These are phyloP conservation scores for Hirsutella minnesotensis DNA, from an alignment of 2,329 filamentous ascomycete species.

Conservation along the genomic window DNA sequence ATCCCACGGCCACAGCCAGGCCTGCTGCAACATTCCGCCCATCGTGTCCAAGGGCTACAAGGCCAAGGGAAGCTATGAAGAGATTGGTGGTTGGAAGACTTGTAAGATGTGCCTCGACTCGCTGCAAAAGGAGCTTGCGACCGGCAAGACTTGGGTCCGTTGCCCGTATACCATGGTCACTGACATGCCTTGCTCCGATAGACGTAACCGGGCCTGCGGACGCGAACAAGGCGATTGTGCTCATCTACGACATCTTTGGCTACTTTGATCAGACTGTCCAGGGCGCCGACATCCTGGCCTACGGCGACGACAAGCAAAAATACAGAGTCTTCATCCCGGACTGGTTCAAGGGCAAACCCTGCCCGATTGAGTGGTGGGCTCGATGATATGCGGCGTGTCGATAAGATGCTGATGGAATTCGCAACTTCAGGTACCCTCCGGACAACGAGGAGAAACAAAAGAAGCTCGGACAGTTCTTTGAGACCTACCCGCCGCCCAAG, in stretches of 20 bases:
- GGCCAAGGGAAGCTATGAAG: constrained; percentile 43
- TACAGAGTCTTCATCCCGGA: constrained; percentile 88
- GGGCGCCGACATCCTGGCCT: constrained; percentile 54
- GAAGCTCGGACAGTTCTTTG: constrained; percentile 46
- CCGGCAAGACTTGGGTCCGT: too few species aligned
- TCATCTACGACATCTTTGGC: constrained; percentile 58
- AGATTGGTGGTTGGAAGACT: constrained; percentile 43
- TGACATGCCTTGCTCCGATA: constrained; percentile 4
- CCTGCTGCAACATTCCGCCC: constrained; percentile 48
- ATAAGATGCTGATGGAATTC: not conserved
- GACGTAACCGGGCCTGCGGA: constrained; percentile 36
- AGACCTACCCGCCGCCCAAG: constrained; percentile 33
- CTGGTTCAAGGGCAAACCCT: constrained; percentile 70
- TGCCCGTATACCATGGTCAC: too few species aligned
- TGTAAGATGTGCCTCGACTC: constrained; percentile 16
- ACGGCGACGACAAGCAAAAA: constrained; percentile 43
- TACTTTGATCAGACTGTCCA: constrained; percentile 60
- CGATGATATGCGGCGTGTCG: too few species aligned
- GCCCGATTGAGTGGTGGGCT: constrained; percentile 37
- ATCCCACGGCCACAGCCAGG: constrained; percentile 39
- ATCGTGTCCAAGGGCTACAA: constrained; percentile 43
- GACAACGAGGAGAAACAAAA: constrained; percentile 52
- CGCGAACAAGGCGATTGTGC: constrained; percentile 46
- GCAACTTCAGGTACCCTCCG: constrained; percentile 48
- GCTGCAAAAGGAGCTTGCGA: not conserved